Evolutionary conservation across 2,329 filamentous ascomycete genomes (phyloP), one percentile per base, ranked within the genome.

Genomic region (Arthrinium puccinioides): DNA sequence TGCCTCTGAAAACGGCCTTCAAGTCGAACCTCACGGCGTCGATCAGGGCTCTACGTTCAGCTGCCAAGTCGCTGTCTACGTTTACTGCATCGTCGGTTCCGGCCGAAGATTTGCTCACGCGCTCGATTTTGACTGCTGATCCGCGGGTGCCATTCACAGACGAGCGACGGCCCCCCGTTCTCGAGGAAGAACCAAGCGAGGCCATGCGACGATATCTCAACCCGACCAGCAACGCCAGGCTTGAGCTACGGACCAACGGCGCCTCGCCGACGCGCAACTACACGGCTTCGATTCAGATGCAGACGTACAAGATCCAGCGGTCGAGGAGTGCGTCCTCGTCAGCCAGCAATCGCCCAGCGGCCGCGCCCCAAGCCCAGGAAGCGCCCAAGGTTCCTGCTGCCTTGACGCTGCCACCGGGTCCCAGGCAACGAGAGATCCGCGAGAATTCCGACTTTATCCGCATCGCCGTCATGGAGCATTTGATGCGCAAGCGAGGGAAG

Each of bases 391-490:
- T 43, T 39, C 54, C 41, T 50, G 53, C 55, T 5, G 49, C 58
- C 5, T 50, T 57, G 21, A 50, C 60, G 25, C 61, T 53, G 37
- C 64, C 67, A 36, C 60, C 73, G 26, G 64, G 67, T 32, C 57
- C 66, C 49, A 73, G 79, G 16, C 79, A 82, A 55, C 72, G 79
- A 32, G 79, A 84, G 55, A 74, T 82, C 66, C 74, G 79, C 21
- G 79, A 84, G 55, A 84, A 84, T 47, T 71, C 78, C 27, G 78
- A 84, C 50, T 84, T 84, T 51, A 82, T 84, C 51, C 74, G 79
- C 47, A 74, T 84, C 38, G 79, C 79, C 24, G 79, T 84, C 35
- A 76, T 84, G 70, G 79, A 84, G 52, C 82, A 84, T 73, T 73
- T 79, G 10, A 84, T 84, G 79, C 74, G 79, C 39, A 75, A 72